A percentile compares a stretch with the other conserved stretches of the same genome.
These are phyloP conservation scores for Diddensiella santjacobensis DNA, from an alignment of 805 yeast species.

Conservation along the genomic window DNA sequence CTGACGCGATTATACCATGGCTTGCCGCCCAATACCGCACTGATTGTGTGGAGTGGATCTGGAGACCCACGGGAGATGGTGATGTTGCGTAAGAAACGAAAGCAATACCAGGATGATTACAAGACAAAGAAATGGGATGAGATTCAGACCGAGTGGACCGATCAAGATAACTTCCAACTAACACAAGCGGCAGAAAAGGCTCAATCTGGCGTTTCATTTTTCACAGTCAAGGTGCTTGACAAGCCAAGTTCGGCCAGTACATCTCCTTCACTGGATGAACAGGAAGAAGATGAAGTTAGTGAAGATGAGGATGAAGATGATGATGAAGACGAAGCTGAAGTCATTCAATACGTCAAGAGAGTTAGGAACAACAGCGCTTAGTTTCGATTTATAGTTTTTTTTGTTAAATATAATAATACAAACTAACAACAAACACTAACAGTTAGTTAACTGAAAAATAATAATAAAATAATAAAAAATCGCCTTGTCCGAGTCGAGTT, in stretches of 20 bases:
- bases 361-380: background rate
- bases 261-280: background rate
- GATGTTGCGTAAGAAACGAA: constrained; percentile 43
- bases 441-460: too few relatives aligned
- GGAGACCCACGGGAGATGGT: constrained; percentile 51
- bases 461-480: too few relatives aligned
- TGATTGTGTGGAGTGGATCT: constrained; percentile 59
- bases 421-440: too few relatives aligned
- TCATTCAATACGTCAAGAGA: background rate
- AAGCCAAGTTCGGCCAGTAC: background rate
- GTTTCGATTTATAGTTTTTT: too few relatives aligned
- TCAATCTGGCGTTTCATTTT: constrained; percentile 55
- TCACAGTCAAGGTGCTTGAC: constrained; percentile 41
- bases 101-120: constrained; percentile 43
- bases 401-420: background rate
- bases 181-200: constrained; percentile 48
- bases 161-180: constrained; percentile 46
- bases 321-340: constrained; percentile 1
- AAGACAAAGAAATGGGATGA: constrained; percentile 42
- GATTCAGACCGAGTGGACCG: constrained; percentile 50
- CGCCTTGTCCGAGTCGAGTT: background rate
- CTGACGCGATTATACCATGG: constrained; percentile 46
- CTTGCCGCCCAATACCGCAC: constrained; percentile 55
- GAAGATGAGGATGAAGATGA: background rate
- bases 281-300: background rate